Evolutionary conservation across 805 yeast species (phyloP), one percentile per base, ranked within the genome.

Genomic region (Vanderwaltozyma tropicalis): DNA sequence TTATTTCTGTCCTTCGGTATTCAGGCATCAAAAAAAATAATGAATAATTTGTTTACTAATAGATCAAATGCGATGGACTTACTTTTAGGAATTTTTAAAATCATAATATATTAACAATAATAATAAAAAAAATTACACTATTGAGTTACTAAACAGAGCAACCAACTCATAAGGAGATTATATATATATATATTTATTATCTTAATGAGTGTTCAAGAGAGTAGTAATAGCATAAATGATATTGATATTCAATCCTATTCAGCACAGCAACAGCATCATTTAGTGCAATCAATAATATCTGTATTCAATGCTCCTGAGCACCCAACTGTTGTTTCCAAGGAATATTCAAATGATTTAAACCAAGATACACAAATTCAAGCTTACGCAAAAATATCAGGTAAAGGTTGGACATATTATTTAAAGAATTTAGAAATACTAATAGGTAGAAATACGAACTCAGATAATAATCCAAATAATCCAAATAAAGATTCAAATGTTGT

Each of bases 311-410:
- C 72, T 11, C 95, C 97, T 0, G 77, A 76, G 16, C 82, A 80
- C 31, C 68, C 69, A n/a, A 84, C 95, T 1, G 72, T 74, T 45
- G 96, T 87, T 4, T 74, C 94, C 6, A 63, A 63, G 32, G 71
- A 64, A 22, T 83, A 74, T 55, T 75, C 88, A 39, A 89, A 89
- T 59, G 82, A 78, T 34, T 72, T 73, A 43, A 80, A 61, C 35
- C 13, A 17, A 18, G 69, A 66, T 28, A 53, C 68, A 4, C 95
- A 87, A 54, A 88, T 92, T n/a, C 94, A 86, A 63, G 97, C 97
- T 0, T 89, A 86, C 58, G 97, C 96, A 25, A 92, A 89, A 59
- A 79, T 92, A 35, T 88, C 96, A 0, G 98, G 98, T 29, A 65
- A 71, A 28, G 77, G 76, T 52, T 92, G 98, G 98, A 88, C 97